These are phyloP conservation scores for Obelidium mucronatum DNA, from an alignment of 192 early-diverging fungal species.

Conservation along the genomic window DNA sequence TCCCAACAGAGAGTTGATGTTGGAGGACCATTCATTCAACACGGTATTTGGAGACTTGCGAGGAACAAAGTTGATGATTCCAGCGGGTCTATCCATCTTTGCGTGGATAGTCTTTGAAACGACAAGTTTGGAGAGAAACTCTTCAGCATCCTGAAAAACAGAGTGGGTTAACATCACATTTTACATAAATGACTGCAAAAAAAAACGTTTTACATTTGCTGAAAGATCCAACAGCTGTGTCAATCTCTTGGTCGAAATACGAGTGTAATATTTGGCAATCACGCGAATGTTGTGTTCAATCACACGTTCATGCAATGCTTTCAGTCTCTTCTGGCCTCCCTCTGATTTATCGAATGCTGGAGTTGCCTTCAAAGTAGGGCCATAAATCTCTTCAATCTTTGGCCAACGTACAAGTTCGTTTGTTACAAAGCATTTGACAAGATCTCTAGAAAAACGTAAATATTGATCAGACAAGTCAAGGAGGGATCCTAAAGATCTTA, in stretches of 20 bases:
- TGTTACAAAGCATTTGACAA: slow-evolving; percentile 89
- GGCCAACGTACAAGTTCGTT: slow-evolving; percentile 96
- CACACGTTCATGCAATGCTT: slow-evolving; percentile 89
- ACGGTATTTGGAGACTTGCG: slow-evolving; percentile 87
- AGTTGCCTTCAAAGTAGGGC: slow-evolving; percentile 73
- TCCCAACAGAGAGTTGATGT: slow-evolving; percentile 85
- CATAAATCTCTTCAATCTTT: slow-evolving; percentile 91
- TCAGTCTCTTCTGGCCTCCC: slow-evolving; percentile 79
- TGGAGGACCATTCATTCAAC: slow-evolving; percentile 93
- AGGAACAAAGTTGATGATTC: slow-evolving; percentile 86
- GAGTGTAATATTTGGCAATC: slow-evolving; percentile 94
- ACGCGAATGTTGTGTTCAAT: slow-evolving; percentile 99
- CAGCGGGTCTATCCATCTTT: slow-evolving; percentile 90
- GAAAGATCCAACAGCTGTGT: slow-evolving; percentile 90
- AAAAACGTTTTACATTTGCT: slow-evolving; percentile 56
- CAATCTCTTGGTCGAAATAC: slow-evolving; percentile 84
- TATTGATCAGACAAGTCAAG: too few relatives aligned
- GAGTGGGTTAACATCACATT: slow-evolving; percentile 1
- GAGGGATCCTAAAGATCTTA: too few relatives aligned
- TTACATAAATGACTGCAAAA: neutral
- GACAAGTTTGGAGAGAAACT: slow-evolving; percentile 91
- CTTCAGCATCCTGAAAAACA: slow-evolving; percentile 78
- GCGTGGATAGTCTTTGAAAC: slow-evolving; percentile 96
- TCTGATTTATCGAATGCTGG: slow-evolving; percentile 76
- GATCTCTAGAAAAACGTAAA: slow-evolving; percentile 60